Conservation (phyloP, 2,329 filamentous ascomycete genomes). For the Ophiostoma sp. region DNA sequence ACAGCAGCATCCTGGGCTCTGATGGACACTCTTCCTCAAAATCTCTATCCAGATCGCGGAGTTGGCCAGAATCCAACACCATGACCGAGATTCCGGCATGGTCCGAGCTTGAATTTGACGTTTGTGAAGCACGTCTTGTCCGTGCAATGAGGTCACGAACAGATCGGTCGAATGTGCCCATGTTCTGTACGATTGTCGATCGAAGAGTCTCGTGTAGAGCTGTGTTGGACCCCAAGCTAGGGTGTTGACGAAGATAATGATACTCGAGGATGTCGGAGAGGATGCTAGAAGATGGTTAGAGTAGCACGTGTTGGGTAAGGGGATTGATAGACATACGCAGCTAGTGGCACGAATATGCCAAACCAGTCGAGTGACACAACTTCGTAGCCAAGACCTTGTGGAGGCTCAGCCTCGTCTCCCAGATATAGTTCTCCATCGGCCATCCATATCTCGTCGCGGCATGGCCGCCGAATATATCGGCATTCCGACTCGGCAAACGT, state of each 20-base stretch:
- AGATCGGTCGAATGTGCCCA: constrained; percentile 5
- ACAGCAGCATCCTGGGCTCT: constrained; percentile 3
- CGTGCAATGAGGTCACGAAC: background rate
- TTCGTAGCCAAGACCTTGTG: background rate
- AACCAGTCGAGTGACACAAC: constrained; percentile 3
- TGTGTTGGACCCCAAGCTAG: background rate
- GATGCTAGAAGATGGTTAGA: background rate
- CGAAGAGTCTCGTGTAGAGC: background rate
- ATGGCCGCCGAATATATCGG: background rate
- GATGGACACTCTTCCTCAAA: background rate
- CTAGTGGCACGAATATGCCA: background rate
- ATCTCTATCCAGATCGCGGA: background rate
- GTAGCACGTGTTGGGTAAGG: too few relatives aligned
- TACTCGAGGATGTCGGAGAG: constrained; percentile 10
- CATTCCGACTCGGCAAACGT: constrained; percentile 4
- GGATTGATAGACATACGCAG: background rate
- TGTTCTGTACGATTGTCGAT: background rate
- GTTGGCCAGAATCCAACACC: background rate
- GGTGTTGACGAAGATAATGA: background rate
- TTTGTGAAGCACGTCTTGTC: background rate
- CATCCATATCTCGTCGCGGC: background rate
- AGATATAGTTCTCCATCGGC: background rate
- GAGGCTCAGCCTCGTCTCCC: background rate
- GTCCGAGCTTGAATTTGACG: background rate
- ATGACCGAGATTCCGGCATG: background rate